Evolutionary conservation across 208 protist genomes (phyloP).

Genomic region (Leishmania mexicana): DNA sequence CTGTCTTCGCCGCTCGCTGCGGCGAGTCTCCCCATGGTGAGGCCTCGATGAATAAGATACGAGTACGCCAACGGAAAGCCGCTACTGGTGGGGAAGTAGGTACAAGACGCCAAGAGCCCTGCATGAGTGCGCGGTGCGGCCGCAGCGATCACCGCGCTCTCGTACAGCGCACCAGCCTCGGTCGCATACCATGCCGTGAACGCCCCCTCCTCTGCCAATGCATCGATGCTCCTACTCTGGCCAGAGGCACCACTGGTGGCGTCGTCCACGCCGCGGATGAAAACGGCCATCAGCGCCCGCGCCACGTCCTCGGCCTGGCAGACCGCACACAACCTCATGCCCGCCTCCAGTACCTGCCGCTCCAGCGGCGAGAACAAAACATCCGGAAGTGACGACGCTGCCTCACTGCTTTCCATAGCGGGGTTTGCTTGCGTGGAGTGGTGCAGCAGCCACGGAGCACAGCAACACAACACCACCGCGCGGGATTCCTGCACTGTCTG

Average conservation of each 20-base stretch:
- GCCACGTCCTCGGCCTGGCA: conserved; percentile 23
- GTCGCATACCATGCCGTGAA: conserved; percentile 21
- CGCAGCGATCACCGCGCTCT: conserved; percentile 13
- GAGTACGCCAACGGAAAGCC: conserved; percentile 24
- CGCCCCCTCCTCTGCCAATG: neutral
- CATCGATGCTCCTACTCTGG: neutral
- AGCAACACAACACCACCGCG: conserved; percentile 20
- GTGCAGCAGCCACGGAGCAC: conserved; percentile 21
- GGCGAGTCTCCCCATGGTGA: neutral
- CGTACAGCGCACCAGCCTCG: conserved; percentile 15
- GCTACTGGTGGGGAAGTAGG: too few species aligned
- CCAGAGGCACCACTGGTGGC: neutral
- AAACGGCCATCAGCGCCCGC: conserved; percentile 18
- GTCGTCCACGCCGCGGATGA: conserved; percentile 15
- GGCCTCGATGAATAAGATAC: conserved; percentile 14
- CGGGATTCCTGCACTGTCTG: conserved; percentile 14
- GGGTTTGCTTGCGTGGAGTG: neutral
- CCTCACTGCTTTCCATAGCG: neutral
- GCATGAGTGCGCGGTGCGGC: conserved; percentile 10
- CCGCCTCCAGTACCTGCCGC: conserved; percentile 16
- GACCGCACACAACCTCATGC: conserved; percentile 11
- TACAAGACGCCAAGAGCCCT: neutral
- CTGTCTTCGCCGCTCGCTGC: neutral
- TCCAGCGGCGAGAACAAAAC: conserved; percentile 5
- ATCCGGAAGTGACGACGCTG: neutral